Base-by-base conservation (phyloP, 2,329 filamentous ascomycete genomes). In the Hypoxylon sp. region DNA sequence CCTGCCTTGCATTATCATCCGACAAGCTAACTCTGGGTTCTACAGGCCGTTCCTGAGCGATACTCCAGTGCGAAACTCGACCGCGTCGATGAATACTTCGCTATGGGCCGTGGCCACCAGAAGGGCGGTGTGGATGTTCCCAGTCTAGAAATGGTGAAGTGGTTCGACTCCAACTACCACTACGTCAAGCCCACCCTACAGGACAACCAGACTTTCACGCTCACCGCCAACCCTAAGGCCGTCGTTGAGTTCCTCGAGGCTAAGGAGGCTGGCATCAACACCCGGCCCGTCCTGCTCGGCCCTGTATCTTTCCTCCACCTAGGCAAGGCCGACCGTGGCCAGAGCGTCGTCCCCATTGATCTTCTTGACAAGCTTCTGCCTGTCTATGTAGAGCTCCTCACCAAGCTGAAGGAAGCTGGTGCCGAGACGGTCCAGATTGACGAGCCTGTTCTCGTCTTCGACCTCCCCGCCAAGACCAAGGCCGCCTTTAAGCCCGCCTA, bases 111-210 rank as follows among this genome's bases (percentile, higher is more conserved):
- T 90, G 96, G 96, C 79, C 94, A 96, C 85, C 96, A 99, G 85
- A 96, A 93, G 89, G 89, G 90, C 78, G 89, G 92, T 81, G 87
- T 98, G 75, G 96, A 99, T 82, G 96, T 98, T 72, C 93, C 95
- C 75, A 88, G 87, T 78, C 85, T 97, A 83, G 96, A 99, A 88
- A 99, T 99, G 96, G 96, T 99, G 77, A 99, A 99, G 88, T 99
- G 96, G 96, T 99, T 99, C 80, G 96, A 99, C 88, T 97, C 93
- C 72, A 99, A 99, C 91, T 99, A 99, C 91, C 96, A 98, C 89
- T 99, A 99, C 83, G 96, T 98, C 85, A 98, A 98, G 90, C 96
- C 96, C 71, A 97, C 96, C 69, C 89, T 99, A 73, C 93, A 97
- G 84, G 91, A 97, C 85, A 91, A 92, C 87, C 96, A 99, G 89